Evolutionary conservation across 2,329 filamentous ascomycete species (phyloP), one percentile per base, ranked within the genome.

Genomic region (Nemania sp.): DNA sequence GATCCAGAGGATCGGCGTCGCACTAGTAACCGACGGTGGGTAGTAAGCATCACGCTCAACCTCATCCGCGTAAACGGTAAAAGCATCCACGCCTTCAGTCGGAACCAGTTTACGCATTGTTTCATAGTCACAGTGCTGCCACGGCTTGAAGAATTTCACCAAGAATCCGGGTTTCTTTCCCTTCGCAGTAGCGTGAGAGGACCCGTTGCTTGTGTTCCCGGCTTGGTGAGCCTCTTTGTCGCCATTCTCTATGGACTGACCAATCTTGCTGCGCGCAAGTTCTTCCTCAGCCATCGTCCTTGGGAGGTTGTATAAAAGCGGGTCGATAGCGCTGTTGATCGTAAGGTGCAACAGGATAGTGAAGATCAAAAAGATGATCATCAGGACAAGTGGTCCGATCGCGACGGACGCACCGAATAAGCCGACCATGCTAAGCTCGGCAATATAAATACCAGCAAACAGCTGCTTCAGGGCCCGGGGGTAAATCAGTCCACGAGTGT

Each of bases 401-500:
- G 84, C 82, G 1, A 78, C 74, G 6, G 82, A 84, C 45, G 93
- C 83, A 46, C 81, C 88, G 64, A 97, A 92, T 2, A 97, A 79
- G 44, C 91, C 92, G 61, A 96, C 87, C 67, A 97, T 78, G 70
- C 90, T 94, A 24, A 93, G 74, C 60, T 94, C 86, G 1, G 87
- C 83, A 30, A 97, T 79, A 69, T 97, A 97, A 44, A 95, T 77
- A 19, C 93, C 92, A 1, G 87, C 86, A 23, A 93, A 84, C 42
- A 95, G 83, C 54, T 97, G 92, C 69, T 95, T 87, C 46, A 97
- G 77, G 1, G 90, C 92, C n/a, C 87, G 87, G 1, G 90, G 88
- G 68, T 96, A 97, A 63, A 90, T 86, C 12, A 93, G 81, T 14
- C 93, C 92, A 67, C 95, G 90, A 31, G 90, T 96, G 68, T 97